phyloP scores from a whole-genome alignment of 2,329 filamentous ascomycete species.

The Chaetomiaceae sp. region DNA sequence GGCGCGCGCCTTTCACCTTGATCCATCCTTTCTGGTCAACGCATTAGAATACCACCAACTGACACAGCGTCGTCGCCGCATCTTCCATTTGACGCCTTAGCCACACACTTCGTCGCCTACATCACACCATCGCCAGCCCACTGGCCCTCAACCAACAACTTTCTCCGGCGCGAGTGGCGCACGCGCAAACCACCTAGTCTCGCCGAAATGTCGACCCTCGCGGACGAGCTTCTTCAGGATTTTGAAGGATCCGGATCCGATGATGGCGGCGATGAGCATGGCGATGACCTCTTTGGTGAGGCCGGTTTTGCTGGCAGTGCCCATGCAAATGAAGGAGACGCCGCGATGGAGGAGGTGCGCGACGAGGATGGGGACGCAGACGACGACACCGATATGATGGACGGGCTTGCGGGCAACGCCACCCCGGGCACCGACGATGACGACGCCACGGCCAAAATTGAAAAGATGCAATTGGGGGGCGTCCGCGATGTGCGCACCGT shows the following conservation, averaged over 20 bases:
- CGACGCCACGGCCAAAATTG: slow-evolving; percentile 69
- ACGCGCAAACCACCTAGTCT: neutral
- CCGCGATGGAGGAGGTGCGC: slow-evolving; percentile 55
- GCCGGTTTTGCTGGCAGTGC: slow-evolving; percentile 31
- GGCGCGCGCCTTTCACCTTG: too few relatives aligned
- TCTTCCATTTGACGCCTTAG: too few relatives aligned
- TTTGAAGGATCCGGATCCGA: slow-evolving; percentile 83
- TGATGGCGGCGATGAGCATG: slow-evolving; percentile 54
- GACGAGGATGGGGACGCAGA: slow-evolving; percentile 55
- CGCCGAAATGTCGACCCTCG: slow-evolving; percentile 71
- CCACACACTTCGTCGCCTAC: too few relatives aligned
- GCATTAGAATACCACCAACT: too few relatives aligned
- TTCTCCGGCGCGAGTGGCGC: neutral
- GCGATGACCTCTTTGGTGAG: slow-evolving; percentile 40
- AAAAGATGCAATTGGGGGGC: slow-evolving; percentile 70
- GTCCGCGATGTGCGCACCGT: slow-evolving; percentile 76
- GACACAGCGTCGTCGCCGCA: too few relatives aligned
- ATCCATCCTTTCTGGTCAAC: too few relatives aligned
- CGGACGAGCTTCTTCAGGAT: slow-evolving; percentile 87
- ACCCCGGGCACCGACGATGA: slow-evolving; percentile 49
- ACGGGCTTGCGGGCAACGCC: slow-evolving; percentile 39
- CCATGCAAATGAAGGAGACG: slow-evolving; percentile 36
- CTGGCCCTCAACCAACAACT: neutral
- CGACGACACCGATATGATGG: slow-evolving; percentile 55
- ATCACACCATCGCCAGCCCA: neutral